Evolutionary conservation across 2,329 filamentous ascomycete genomes (phyloP), one percentile per base, ranked within the genome.

Genomic region (Scortechinia acanthostroma): DNA sequence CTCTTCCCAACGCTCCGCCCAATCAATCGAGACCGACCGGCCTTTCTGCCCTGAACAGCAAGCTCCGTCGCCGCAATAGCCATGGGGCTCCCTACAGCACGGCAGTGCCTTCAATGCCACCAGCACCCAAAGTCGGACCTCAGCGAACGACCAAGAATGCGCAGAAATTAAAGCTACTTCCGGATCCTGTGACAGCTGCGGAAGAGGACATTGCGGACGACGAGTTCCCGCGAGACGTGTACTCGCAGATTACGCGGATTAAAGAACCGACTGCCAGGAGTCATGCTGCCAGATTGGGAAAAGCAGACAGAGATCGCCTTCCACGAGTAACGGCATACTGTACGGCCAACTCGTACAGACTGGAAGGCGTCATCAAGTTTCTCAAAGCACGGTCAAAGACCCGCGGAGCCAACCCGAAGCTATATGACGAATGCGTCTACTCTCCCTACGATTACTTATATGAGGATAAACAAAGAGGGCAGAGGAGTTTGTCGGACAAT

Each of bases 371-470:
- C 49, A 88, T 95, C 78, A 83, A 86, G 40, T 98, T 91, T 58
- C 68, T 98, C 50, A 98, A 98, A 62, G 88, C 89, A 22, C 77
- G 88, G 48, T 77, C 79, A 42, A 88, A 87, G 62, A 78, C 79
- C 22, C 79, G 88, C 54, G 88, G 88, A 16, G 81, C 91, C 15
- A 86, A 82, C 48, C 91, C 93, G 1, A 97, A 96, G 64, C 69
- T 93, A 47, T 96, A 96, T 54, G 93, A 98, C 61, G 93, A 98
- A 64, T 98, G 93, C 63, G 89, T 98, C 53, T 98, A 98, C 65
- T 89, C 91, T 10, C 89, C 91, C 0, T 98, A 95, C 63, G 84
- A 81, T 56, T 96, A 96, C 61, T 72, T 73, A 35, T 74, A 78
- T 45, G 54, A 58, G 28, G 53, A 55, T 53, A 71, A 67, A 56